phyloP scores from a whole-genome alignment of 345 rosid species.

The Arabis hirsuta region DNA sequence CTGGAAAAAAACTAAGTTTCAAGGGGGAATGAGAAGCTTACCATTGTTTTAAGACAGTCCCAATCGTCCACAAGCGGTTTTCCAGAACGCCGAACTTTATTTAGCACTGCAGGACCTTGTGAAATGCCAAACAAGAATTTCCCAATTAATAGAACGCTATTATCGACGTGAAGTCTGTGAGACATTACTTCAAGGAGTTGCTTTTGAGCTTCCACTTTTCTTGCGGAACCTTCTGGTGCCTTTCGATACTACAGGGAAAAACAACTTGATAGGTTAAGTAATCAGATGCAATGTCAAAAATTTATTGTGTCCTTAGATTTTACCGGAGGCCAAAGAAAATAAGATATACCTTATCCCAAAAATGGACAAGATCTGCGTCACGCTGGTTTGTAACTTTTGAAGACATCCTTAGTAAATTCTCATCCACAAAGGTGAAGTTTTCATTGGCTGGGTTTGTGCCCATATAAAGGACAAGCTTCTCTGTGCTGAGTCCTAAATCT shows the following conservation, averaged over 20 bases:
- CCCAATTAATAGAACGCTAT: conserved; percentile 67
- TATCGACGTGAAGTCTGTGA: conserved; percentile 79
- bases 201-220: conserved; percentile 79
- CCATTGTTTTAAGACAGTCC: conserved; percentile 84
- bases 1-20: background rate
- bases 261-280: conserved; percentile 10
- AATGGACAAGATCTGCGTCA: conserved; percentile 91
- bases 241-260: conserved; percentile 63
- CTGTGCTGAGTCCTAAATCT: conserved; percentile 61
- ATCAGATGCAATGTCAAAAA: background rate
- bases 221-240: conserved; percentile 81
- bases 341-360: conserved; percentile 80
- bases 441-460: conserved; percentile 95
- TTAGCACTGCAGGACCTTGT: conserved; percentile 61
- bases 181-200: conserved; percentile 86
- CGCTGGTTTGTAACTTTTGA: conserved; percentile 85
- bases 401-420: conserved; percentile 56
- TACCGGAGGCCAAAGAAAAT: background rate
- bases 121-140: conserved; percentile 77
- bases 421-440: conserved; percentile 67
- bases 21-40: conserved; percentile 29
- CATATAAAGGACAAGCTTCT: conserved; percentile 61
- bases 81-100: conserved; percentile 61
- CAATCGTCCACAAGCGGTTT: conserved; percentile 90
- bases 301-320: background rate